Percentiles rank a stretch among this genome's conserved stretches.
Conservation (phyloP, 2,329 filamentous ascomycete species). For the Dothistroma pini region DNA sequence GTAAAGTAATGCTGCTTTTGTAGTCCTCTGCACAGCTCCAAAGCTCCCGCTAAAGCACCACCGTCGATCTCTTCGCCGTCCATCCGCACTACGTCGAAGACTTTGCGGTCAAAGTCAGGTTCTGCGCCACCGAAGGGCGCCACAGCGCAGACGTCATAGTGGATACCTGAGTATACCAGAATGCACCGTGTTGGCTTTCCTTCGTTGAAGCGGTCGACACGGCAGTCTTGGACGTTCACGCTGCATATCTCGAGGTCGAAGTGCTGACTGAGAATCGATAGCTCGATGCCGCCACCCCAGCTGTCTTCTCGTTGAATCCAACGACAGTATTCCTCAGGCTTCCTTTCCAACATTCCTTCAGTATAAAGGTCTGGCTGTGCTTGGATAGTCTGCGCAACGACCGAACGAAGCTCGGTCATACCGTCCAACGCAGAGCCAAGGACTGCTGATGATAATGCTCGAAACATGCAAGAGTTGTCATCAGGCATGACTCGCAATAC, state of each 20-base stretch:
- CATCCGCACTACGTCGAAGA: slow-evolving; percentile 55
- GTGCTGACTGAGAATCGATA: slow-evolving; percentile 77
- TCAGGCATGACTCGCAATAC: slow-evolving; percentile 94
- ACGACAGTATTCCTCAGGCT: slow-evolving; percentile 69
- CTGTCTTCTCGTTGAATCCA: slow-evolving; percentile 76
- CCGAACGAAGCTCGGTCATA: slow-evolving; percentile 68
- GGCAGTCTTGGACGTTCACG: slow-evolving; percentile 69
- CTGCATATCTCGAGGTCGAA: slow-evolving; percentile 84
- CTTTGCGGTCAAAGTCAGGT: slow-evolving; percentile 73
- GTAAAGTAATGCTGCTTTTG: slow-evolving; percentile 78
- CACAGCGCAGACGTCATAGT: slow-evolving; percentile 87
- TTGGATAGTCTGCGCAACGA: slow-evolving; percentile 77
- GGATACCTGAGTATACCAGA: slow-evolving; percentile 85
- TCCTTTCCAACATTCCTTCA: slow-evolving; percentile 69
- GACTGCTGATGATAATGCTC: slow-evolving; percentile 79
- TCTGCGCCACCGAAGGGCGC: slow-evolving; percentile 60
- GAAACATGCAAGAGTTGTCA: slow-evolving; percentile 93
- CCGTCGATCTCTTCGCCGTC: slow-evolving; percentile 45
- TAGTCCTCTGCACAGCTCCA: slow-evolving; percentile 54
- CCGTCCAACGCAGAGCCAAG: slow-evolving; percentile 59
- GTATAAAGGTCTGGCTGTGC: slow-evolving; percentile 68
- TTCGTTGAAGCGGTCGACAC: slow-evolving; percentile 76
- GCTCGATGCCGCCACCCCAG: slow-evolving; percentile 91
- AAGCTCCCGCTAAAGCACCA: slow-evolving; percentile 56
- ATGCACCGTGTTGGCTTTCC: slow-evolving; percentile 66